phyloP scores from a whole-genome alignment of 345 rosid species.

The Psidium friedrichsthalianum region DNA sequence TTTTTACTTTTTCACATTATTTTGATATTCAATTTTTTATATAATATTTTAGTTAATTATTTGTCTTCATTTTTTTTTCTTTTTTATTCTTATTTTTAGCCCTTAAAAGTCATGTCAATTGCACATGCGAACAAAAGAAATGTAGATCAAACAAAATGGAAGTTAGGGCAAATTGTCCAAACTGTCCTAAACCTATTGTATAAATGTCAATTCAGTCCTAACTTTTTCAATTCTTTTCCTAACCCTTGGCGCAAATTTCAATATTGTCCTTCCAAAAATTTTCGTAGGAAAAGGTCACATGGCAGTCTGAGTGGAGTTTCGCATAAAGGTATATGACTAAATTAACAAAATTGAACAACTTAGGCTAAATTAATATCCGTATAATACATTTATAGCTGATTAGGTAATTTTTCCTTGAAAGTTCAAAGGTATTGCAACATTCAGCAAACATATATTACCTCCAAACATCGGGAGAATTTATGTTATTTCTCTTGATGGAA shows the following conservation, averaged over 20 bases:
- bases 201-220: too few relatives aligned
- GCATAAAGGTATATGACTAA: neutral
- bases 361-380: too few relatives aligned
- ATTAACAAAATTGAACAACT: too few relatives aligned
- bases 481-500: neutral
- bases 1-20: neutral
- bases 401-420: neutral
- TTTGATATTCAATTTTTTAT: too few relatives aligned
- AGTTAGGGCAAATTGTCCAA: neutral
- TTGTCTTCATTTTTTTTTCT: neutral
- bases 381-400: too few relatives aligned
- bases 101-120: neutral
- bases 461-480: too few relatives aligned
- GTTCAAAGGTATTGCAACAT: neutral
- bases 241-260: neutral
- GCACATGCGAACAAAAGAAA: neutral
- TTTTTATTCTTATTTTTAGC: too few relatives aligned
- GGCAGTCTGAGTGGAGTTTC: too few relatives aligned
- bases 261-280: neutral
- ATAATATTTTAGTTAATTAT: neutral
- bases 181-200: neutral
- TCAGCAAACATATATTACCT: neutral
- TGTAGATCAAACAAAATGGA: neutral
- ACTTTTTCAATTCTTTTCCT: too few relatives aligned
- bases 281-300: too few relatives aligned